These are phyloP conservation scores for Penicillium egyptiacum DNA, from an alignment of 495 filamentous ascomycete genomes.

Conservation along the genomic window DNA sequence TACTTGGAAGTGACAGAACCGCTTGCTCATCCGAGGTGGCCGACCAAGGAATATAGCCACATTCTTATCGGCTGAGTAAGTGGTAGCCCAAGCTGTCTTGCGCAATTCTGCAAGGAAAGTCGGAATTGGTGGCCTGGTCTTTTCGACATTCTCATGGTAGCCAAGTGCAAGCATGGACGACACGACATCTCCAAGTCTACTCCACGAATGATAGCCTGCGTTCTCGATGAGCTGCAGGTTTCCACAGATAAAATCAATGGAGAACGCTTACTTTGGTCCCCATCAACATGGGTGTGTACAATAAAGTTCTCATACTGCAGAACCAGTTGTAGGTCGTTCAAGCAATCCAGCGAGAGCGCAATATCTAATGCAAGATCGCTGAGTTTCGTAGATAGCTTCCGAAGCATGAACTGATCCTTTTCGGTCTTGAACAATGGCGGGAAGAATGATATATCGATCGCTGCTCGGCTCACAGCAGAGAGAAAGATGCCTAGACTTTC, in stretches of 20 bases:
- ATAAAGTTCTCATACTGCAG: slow-evolving; percentile 50
- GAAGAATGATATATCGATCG: slow-evolving; percentile 37
- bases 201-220: slow-evolving; percentile 45
- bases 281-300: slow-evolving; percentile 43
- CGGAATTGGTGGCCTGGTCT: slow-evolving; percentile 28
- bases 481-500: slow-evolving; percentile 45
- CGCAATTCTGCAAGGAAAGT: slow-evolving; percentile 39
- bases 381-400: slow-evolving; percentile 30
- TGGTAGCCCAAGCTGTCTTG: slow-evolving; percentile 38
- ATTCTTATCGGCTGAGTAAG: slow-evolving; percentile 47
- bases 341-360: slow-evolving; percentile 40
- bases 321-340: slow-evolving; percentile 46
- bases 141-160: slow-evolving; percentile 44
- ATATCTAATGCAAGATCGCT: slow-evolving; percentile 38
- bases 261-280: slow-evolving; percentile 41
- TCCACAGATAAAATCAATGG: neutral
- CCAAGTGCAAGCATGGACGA: slow-evolving; percentile 45
- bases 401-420: slow-evolving; percentile 28
- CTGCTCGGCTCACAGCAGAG: slow-evolving; percentile 37
- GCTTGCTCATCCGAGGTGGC: slow-evolving; percentile 43
- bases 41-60: slow-evolving; percentile 45
- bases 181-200: slow-evolving; percentile 42
- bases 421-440: slow-evolving; percentile 33
- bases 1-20: slow-evolving; percentile 44
- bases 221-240: neutral